phyloP scores from a whole-genome alignment of 2,329 filamentous ascomycete genomes.

The Daldinia sp. region DNA sequence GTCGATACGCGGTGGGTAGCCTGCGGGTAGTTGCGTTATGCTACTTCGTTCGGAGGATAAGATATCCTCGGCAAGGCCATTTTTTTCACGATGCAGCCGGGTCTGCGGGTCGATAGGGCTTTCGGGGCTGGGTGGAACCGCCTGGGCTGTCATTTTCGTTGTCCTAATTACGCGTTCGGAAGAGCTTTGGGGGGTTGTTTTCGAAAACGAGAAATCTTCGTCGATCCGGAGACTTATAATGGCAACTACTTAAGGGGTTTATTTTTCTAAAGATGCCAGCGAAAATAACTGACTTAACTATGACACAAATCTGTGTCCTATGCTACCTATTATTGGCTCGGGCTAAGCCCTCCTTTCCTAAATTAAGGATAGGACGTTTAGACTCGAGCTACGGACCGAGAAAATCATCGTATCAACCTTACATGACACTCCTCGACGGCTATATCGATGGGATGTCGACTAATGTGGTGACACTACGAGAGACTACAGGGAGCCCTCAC shows the following conservation, averaged over 20 bases:
- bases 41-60: conserved; percentile 21
- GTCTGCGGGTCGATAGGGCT: conserved; percentile 21
- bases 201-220: conserved; percentile 13
- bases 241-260: background rate
- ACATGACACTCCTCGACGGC: conserved; percentile 12
- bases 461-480: conserved; percentile 22
- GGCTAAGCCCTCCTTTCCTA: background rate
- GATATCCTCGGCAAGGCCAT: conserved; percentile 16
- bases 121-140: conserved; percentile 23
- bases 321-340: conserved; percentile 25
- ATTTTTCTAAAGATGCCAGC: background rate
- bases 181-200: conserved; percentile 5
- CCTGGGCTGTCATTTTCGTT: conserved; percentile 33
- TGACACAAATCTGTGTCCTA: conserved; percentile 20
- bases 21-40: conserved; percentile 26
- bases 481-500: background rate
- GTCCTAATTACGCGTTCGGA: conserved; percentile 4
- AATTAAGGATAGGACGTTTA: conserved; percentile 5
- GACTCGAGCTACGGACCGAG: conserved; percentile 10
- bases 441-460: conserved; percentile 12
- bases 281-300: conserved; percentile 4
- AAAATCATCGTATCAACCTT: conserved; percentile 14
- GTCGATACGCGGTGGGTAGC: conserved; percentile 33
- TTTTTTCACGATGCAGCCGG: conserved; percentile 22
- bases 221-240: conserved; percentile 23